Percentiles rank a stretch among this genome's conserved stretches.
Conservation (phyloP, 352 stramenopile species). For the Albugo laibachii region DNA sequence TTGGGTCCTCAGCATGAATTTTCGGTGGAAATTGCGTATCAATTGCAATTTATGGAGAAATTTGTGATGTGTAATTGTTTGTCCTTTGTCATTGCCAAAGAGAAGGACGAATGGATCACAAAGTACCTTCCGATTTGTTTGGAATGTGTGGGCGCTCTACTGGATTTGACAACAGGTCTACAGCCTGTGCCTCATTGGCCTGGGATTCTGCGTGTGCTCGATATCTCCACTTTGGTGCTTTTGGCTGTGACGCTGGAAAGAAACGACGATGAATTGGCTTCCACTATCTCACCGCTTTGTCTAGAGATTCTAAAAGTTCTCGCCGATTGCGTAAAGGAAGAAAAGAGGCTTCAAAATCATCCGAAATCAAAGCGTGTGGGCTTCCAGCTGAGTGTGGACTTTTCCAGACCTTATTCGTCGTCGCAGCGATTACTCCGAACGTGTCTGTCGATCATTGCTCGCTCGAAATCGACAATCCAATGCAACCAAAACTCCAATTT, state of each 20-base stretch:
- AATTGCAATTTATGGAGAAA: conserved; percentile 25
- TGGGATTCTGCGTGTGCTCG: conserved; percentile 34
- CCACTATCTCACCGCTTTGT: too few species aligned
- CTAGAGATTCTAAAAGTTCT: too few species aligned
- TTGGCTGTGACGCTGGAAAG: not conserved
- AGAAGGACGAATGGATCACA: conserved; percentile 27
- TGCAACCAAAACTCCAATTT: too few species aligned
- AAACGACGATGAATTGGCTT: not conserved
- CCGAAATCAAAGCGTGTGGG: too few species aligned
- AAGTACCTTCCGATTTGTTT: conserved; percentile 42
- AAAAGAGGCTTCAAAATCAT: too few species aligned
- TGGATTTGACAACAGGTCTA: conserved; percentile 22
- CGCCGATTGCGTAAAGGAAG: too few species aligned
- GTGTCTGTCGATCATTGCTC: too few species aligned
- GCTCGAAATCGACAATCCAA: not conserved
- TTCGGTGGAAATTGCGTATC: conserved; percentile 14
- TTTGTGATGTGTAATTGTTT: conserved; percentile 22
- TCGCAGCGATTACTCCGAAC: too few species aligned
- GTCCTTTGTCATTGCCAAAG: conserved; percentile 9
- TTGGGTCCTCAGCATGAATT: conserved; percentile 32
- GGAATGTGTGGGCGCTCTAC: conserved; percentile 39
- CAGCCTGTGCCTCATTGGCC: conserved; percentile 3
- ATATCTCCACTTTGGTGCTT: conserved; percentile 25
- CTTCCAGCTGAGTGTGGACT: too few species aligned
- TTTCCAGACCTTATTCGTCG: too few species aligned